phyloP scores from a whole-genome alignment of 2,329 filamentous ascomycete species.

The Alternaria triticina region DNA sequence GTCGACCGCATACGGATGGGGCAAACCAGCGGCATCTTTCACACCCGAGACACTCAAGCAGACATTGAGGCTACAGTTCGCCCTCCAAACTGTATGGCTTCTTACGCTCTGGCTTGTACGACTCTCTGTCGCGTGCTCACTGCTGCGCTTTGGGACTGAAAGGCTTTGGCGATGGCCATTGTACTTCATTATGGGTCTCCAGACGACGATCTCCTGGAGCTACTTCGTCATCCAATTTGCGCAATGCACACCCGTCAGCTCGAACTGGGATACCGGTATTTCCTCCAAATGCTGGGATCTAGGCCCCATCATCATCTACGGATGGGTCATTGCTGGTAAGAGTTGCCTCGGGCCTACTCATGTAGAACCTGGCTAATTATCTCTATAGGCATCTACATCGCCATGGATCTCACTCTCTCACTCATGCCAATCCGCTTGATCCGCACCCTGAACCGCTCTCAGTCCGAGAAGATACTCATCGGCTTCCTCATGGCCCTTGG shows the following conservation, averaged over 20 bases:
- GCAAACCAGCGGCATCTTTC: slow-evolving; percentile 26
- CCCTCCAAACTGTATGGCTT: slow-evolving; percentile 33
- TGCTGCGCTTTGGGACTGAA: slow-evolving; percentile 29
- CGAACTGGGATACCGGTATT: slow-evolving; percentile 30
- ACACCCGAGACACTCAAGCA: slow-evolving; percentile 14
- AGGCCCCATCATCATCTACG: slow-evolving; percentile 27
- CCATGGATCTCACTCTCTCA: slow-evolving; percentile 35
- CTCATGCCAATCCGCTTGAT: slow-evolving; percentile 35
- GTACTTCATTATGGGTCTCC: slow-evolving; percentile 31
- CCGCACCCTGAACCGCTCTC: slow-evolving; percentile 26
- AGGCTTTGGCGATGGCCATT: slow-evolving; percentile 27
- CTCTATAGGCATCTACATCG: slow-evolving; percentile 26
- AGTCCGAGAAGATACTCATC: slow-evolving; percentile 33
- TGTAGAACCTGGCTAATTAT: neutral
- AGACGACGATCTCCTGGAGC: slow-evolving; percentile 25
- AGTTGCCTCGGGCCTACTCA: neutral
- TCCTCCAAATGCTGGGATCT: slow-evolving; percentile 31
- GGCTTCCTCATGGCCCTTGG: slow-evolving; percentile 31
- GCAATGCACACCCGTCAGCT: slow-evolving; percentile 31
- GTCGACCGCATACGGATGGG: slow-evolving; percentile 31
- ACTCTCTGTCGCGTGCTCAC: slow-evolving; percentile 32
- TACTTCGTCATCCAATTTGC: slow-evolving; percentile 36
- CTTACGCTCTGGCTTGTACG: slow-evolving; percentile 30
- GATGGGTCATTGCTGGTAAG: slow-evolving; percentile 34
- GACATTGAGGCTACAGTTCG: slow-evolving; percentile 31